Evolutionary conservation across 306 rosid species (phyloP).

Genomic region (Rosa chinensis): DNA sequence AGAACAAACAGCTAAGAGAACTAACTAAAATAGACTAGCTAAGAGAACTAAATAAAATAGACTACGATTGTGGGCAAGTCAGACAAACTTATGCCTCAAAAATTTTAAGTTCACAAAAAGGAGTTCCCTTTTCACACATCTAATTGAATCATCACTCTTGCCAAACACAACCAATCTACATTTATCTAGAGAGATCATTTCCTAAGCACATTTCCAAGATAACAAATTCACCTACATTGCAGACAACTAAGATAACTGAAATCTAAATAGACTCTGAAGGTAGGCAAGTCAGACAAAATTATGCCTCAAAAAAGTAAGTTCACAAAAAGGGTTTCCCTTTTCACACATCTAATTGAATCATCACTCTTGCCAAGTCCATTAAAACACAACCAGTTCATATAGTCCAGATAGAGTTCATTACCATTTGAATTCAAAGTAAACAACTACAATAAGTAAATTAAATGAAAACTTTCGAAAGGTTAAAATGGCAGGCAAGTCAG

Average conservation of each 20-base stretch:
- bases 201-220: not conserved
- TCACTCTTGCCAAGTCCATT: slow-evolving; percentile 43
- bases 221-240: not conserved
- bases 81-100: slow-evolving; percentile 60
- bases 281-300: slow-evolving; percentile 45
- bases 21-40: too few species aligned
- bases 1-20: too few species aligned
- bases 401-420: not conserved
- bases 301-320: slow-evolving; percentile 69
- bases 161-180: not conserved
- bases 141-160: slow-evolving; percentile 73
- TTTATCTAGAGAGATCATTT: not conserved
- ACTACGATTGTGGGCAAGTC: slow-evolving; percentile 27
- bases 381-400: not conserved
- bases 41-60: too few species aligned
- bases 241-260: not conserved
- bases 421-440: not conserved
- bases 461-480: not conserved
- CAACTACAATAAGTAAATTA: not conserved
- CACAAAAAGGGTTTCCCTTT: slow-evolving; percentile 43
- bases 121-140: slow-evolving; percentile 51
- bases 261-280: not conserved
- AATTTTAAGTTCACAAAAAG: slow-evolving; percentile 45
- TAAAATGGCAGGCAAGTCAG: slow-evolving; percentile 41
- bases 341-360: slow-evolving; percentile 76